Evolutionary conservation across 73 alveolate species (phyloP).

Genomic region (Symbiodinium pilosum): DNA sequence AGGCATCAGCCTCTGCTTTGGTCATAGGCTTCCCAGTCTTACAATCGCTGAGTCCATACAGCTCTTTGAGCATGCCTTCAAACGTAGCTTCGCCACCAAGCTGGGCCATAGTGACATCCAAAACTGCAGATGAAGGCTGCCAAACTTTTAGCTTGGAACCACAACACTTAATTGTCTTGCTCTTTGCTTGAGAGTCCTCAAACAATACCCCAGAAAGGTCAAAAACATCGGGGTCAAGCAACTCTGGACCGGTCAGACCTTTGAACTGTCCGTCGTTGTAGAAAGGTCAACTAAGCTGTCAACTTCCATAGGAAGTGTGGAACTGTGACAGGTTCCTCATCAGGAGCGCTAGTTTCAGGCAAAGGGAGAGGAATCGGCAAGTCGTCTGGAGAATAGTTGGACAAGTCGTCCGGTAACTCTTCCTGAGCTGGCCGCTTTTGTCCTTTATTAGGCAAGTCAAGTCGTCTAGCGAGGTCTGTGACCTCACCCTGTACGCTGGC

Average conservation of each 20-base stretch:
- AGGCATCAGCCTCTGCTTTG: background rate
- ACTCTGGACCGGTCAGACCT: background rate
- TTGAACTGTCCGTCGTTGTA: background rate
- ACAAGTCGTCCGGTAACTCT: too few relatives aligned
- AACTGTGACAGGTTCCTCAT: background rate
- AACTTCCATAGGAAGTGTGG: background rate
- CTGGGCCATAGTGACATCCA: background rate
- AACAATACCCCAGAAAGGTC: background rate
- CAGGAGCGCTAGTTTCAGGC: background rate
- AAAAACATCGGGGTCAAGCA: background rate
- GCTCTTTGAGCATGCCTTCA: background rate
- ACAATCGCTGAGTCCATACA: background rate
- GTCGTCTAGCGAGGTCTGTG: background rate
- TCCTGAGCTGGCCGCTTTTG: background rate
- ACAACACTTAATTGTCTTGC: too few relatives aligned
- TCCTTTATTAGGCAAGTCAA: background rate
- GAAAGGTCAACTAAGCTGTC: background rate
- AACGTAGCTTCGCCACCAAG: background rate
- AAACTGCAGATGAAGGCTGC: background rate
- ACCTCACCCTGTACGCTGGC: background rate
- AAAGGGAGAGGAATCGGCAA: too few relatives aligned
- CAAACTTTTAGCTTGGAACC: too few relatives aligned
- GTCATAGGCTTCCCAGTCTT: background rate
- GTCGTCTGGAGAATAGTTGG: too few relatives aligned
- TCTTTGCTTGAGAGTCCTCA: background rate